A percentile compares a stretch with the other conserved stretches of the same genome.
These are phyloP conservation scores for Eremochloa ophiuroides DNA, from an alignment of 176 grass and related monocot species.

Conservation along the genomic window DNA sequence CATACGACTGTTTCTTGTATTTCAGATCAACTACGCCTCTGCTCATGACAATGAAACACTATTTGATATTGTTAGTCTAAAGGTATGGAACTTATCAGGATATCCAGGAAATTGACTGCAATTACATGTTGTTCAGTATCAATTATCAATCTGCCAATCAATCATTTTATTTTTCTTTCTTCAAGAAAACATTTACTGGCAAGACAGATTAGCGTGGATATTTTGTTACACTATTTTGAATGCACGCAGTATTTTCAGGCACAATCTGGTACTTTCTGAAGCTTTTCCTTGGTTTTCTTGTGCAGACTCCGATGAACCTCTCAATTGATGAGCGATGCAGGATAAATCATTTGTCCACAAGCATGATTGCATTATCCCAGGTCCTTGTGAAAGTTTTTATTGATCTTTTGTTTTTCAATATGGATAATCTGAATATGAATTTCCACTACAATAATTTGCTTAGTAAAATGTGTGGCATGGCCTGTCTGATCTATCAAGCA, in stretches of 20 bases:
- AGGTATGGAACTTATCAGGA: conserved; percentile 42
- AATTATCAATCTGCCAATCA: not conserved
- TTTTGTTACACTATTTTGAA: not conserved
- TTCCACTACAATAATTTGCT: not conserved
- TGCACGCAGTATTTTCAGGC: not conserved
- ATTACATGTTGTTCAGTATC: not conserved
- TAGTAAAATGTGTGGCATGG: not conserved
- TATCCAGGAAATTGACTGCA: not conserved
- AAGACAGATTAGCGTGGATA: not conserved
- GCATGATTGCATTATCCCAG: conserved; percentile 70
- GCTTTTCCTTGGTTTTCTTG: conserved; percentile 24
- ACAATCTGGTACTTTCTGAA: not conserved
- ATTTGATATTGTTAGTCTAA: conserved; percentile 90
- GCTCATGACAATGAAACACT: conserved; percentile 97
- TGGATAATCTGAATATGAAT: not conserved
- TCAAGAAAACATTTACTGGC: not conserved
- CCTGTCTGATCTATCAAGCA: conserved; percentile 16
- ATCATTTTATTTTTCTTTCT: conserved; percentile 12
- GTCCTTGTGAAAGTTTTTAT: conserved; percentile 15
- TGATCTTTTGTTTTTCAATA: not conserved
- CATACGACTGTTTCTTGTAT: conserved; percentile 9
- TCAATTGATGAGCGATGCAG: conserved; percentile 75
- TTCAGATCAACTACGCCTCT: conserved; percentile 94
- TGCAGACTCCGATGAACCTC: conserved; percentile 60
- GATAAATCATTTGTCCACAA: conserved; percentile 77